Conservation (phyloP, 176 grass and related monocot genomes). For the Cocos nucifera region DNA sequence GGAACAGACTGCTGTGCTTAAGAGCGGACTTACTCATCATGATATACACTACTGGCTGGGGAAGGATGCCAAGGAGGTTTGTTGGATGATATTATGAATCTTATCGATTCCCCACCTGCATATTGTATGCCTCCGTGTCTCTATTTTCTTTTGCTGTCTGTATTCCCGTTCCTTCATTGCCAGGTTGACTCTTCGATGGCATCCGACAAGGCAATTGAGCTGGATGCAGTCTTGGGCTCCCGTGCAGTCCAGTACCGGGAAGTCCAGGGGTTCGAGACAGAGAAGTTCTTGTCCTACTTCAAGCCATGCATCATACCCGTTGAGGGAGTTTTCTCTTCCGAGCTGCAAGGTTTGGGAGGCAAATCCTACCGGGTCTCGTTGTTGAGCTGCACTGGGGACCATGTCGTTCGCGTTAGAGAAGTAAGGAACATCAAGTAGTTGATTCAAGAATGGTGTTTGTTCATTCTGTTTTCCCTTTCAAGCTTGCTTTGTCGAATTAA, state of each 20-base stretch:
- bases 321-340: slow-evolving; percentile 39
- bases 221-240: slow-evolving; percentile 63
- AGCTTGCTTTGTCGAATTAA: no score
- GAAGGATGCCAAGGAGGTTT: slow-evolving; percentile 56
- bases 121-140: no score
- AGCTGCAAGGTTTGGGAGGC: slow-evolving; percentile 18
- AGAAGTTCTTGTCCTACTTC: slow-evolving; percentile 90
- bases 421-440: slow-evolving; percentile 22
- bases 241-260: slow-evolving; percentile 71
- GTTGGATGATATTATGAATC: not conserved
- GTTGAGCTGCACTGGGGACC: slow-evolving; percentile 76
- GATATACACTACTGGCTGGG: slow-evolving; percentile 89
- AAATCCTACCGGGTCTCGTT: slow-evolving; percentile 31
- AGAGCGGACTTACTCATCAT: slow-evolving; percentile 38
- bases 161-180: no score
- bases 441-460: no score
- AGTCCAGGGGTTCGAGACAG: slow-evolving; percentile 62
- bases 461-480: no score
- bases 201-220: slow-evolving; percentile 67
- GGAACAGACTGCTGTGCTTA: slow-evolving; percentile 56
- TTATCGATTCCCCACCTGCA: not conserved
- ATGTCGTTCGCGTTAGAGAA: slow-evolving; percentile 59
- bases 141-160: no score
- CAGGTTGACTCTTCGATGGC: slow-evolving; percentile 59
- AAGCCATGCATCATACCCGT: slow-evolving; percentile 77